These are phyloP conservation scores for Stephania cephalantha DNA, from an alignment of 164 flowering plant genomes.

Conservation along the genomic window DNA sequence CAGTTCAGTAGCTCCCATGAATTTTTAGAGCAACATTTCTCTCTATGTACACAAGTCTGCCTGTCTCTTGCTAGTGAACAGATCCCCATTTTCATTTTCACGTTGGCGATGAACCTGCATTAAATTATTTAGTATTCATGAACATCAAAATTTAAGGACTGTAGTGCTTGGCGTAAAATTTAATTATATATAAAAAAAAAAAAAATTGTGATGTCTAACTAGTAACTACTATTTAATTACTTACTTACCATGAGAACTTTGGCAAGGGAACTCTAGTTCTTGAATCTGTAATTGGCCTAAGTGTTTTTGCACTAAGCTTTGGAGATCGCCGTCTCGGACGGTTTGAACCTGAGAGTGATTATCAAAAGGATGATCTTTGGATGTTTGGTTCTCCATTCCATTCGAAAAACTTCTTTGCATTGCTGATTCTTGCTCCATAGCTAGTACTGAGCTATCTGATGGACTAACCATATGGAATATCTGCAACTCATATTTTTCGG, in stretches of 20 bases:
- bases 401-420: neutral
- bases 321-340: neutral
- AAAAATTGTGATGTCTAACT: neutral
- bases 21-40: neutral
- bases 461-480: neutral
- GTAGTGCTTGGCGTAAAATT: neutral
- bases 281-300: neutral
- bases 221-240: neutral
- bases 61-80: neutral
- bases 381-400: neutral
- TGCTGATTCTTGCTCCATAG: too few relatives aligned
- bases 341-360: neutral
- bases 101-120: neutral
- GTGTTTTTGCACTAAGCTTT: neutral
- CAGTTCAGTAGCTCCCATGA: neutral
- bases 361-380: neutral
- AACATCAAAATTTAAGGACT: neutral
- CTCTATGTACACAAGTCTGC: neutral
- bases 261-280: neutral
- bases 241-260: neutral
- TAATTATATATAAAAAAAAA: neutral
- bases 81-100: neutral
- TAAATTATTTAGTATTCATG: neutral
- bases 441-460: neutral
- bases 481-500: neutral